A percentile compares a stretch with the other conserved stretches of the same genome.
Evolutionary conservation across 352 stramenopile genomes (phyloP).

Genomic region (Pythium diclinum): DNA sequence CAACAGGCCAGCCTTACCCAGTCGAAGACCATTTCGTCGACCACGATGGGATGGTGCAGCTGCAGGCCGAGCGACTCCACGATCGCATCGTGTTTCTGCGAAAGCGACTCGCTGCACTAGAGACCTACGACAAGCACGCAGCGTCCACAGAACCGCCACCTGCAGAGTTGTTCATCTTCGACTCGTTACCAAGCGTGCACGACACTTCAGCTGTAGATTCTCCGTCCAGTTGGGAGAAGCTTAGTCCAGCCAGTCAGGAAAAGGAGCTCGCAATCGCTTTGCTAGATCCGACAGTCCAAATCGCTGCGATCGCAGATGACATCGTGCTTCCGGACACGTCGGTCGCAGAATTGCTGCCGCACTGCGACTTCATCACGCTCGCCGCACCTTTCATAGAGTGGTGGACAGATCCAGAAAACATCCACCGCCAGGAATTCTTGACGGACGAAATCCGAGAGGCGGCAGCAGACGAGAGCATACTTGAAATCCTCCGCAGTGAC

Average conservation of each 20-base stretch:
- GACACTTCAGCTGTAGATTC: not conserved
- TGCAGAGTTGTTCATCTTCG: slow-evolving; percentile 44
- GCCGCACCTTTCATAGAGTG: slow-evolving; percentile 52
- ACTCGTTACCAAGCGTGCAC: slow-evolving; percentile 16
- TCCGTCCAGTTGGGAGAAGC: slow-evolving; percentile 39
- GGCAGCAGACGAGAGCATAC: slow-evolving; percentile 33
- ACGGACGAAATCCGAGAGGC: slow-evolving; percentile 47
- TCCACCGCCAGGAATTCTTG: slow-evolving; percentile 52
- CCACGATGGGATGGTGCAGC: not conserved
- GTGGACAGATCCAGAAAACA: slow-evolving; percentile 49
- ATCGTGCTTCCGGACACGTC: slow-evolving; percentile 57
- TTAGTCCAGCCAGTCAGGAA: slow-evolving; percentile 35
- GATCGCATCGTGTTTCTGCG: slow-evolving; percentile 21
- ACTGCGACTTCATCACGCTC: slow-evolving; percentile 45
- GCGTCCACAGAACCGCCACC: not conserved
- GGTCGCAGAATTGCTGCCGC: slow-evolving; percentile 30
- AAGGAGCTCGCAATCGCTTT: slow-evolving; percentile 56
- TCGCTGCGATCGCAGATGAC: slow-evolving; percentile 52
- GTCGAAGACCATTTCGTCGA: not conserved
- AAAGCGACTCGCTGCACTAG: slow-evolving; percentile 5
- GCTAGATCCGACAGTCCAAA: slow-evolving; percentile 51
- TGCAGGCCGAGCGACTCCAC: not conserved
- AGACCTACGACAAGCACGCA: slow-evolving; percentile 2
- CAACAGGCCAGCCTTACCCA: slow-evolving; percentile 13
- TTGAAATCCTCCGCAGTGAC: slow-evolving; percentile 26